A percentile compares a stretch with the other conserved stretches of the same genome.
Conservation (phyloP, 768 basidiomycete species). For the Trametes maxima region DNA sequence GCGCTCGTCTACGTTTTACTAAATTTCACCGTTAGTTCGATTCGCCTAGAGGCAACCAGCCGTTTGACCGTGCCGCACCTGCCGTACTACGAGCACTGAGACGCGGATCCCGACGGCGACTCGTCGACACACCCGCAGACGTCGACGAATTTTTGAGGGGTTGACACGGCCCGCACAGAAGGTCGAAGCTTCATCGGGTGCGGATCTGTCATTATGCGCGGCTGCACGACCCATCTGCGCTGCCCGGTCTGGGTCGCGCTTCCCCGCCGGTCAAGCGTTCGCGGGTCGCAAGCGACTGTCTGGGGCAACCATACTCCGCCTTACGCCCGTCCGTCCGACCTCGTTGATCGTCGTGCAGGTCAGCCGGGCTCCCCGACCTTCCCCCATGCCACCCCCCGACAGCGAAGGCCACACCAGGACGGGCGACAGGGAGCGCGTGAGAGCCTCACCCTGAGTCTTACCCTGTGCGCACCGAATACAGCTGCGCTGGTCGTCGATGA, state of each 20-base stretch:
- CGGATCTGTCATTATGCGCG: not conserved
- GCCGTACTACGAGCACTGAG: not conserved
- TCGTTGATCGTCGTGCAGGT: constrained; percentile 10
- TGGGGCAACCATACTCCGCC: not conserved
- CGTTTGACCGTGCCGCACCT: not conserved
- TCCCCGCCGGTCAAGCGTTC: not conserved
- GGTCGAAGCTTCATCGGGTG: not conserved
- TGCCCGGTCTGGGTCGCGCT: not conserved
- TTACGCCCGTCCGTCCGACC: not conserved
- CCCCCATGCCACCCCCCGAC: not conserved
- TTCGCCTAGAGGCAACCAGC: too few relatives aligned
- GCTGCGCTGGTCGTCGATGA: not conserved
- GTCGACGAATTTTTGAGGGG: not conserved
- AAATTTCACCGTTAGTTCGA: too few relatives aligned
- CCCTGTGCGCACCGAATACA: not conserved
- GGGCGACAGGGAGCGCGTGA: not conserved
- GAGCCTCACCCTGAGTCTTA: not conserved
- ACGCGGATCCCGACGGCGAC: not conserved
- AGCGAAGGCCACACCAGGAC: not conserved
- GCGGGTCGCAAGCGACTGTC: not conserved
- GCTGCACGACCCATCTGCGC: not conserved
- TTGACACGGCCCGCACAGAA: constrained; percentile 3
- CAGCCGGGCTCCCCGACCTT: not conserved
- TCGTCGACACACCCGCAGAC: not conserved
- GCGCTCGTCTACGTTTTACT: not conserved